Evolutionary conservation across 2,329 filamentous ascomycete genomes (phyloP), one percentile per base, ranked within the genome.

Genomic region (Diaporthe humulicola): DNA sequence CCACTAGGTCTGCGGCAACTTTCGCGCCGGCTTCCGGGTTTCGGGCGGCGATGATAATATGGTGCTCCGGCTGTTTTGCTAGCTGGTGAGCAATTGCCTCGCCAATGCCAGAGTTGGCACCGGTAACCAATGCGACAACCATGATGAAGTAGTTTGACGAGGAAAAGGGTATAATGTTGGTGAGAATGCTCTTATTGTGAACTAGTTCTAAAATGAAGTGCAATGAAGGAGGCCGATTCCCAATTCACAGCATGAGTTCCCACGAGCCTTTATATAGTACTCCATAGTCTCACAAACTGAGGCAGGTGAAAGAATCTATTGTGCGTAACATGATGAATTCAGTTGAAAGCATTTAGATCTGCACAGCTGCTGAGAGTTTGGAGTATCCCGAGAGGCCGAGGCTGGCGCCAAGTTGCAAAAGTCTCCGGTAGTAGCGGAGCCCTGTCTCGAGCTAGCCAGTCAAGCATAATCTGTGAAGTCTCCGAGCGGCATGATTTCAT

Each of bases 11-110:
- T 22, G 72, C 58, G 0, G 79, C 82, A 2, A 79, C 78, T 4
- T 78, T 73, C 14, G 79, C 71, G 0, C 82, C 82, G 0, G 77
- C 76, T 28, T 78, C 67, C 12, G 66, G 45, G 66, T 81, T 81
- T 22, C 83, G 81, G 0, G 80, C 79, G 3, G 81, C 82, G 6
- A 85, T 79, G 15, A 85, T 78, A 30, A 85, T 80, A 64, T 83
- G 82, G 75, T 80, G 82, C 36, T 74, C 72, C 15, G 80, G 79
- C 7, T 77, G 77, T 14, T 66, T 76, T 25, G 81, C 81, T 4
- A 83, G 77, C 48, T 38, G 52, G n/a, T 48, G 69, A 33, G 69
- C 67, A 10, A 57, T 25, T 30, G 67, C 67, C 50, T 54, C 45
- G 33, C 67, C 67, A 71, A 71, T 42, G 7, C 67, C 67, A 10